These are phyloP conservation scores for Malus hybrid DNA, from an alignment of 331 rosid genomes.

Conservation along the genomic window DNA sequence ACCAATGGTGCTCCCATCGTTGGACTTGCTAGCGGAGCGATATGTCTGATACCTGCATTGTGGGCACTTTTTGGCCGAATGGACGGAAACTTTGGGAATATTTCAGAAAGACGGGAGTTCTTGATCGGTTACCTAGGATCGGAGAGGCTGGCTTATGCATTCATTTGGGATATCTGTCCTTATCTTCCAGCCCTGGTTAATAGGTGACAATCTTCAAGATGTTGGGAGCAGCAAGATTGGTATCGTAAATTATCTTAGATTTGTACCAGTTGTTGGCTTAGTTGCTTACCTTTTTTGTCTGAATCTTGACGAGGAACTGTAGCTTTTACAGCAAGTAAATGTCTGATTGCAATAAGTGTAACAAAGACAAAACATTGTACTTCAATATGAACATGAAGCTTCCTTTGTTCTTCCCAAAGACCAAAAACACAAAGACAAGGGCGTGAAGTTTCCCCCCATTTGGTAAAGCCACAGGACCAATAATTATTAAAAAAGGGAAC, in stretches of 20 bases:
- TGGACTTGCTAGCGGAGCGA: constrained; percentile 60
- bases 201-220: constrained; percentile 74
- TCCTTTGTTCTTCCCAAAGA: not conserved
- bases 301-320: constrained; percentile 39
- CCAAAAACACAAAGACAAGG: not conserved
- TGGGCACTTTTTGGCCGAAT: constrained; percentile 71
- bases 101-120: constrained; percentile 67
- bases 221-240: constrained; percentile 44
- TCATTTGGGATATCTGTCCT: constrained; percentile 89
- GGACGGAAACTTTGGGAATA: constrained; percentile 62
- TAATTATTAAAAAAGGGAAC: no score
- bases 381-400: not conserved
- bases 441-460: not conserved
- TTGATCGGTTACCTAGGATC: constrained; percentile 65
- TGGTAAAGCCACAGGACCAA: not conserved
- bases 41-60: constrained; percentile 48
- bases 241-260: constrained; percentile 55
- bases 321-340: not conserved
- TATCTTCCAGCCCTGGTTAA: constrained; percentile 96
- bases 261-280: constrained; percentile 75
- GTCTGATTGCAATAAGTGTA: not conserved
- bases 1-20: constrained; percentile 53
- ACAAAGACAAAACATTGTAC: not conserved
- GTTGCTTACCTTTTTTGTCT: constrained; percentile 66
- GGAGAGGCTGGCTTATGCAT: constrained; percentile 89